Evolutionary conservation across 2,329 filamentous ascomycete genomes (phyloP).

Genomic region (Paecilomyces fulvus): DNA sequence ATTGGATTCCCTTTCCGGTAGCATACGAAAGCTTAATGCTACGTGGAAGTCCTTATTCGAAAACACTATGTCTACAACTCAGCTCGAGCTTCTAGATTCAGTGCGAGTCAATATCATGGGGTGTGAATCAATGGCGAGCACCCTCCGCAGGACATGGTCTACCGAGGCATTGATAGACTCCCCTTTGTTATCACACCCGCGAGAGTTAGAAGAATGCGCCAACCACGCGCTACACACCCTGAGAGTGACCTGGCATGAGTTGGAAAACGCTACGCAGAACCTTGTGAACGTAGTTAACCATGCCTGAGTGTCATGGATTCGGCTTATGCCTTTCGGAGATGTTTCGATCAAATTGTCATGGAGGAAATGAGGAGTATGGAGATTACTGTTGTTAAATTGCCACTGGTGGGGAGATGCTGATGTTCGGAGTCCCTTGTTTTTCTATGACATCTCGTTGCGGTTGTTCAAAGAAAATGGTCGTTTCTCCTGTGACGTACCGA

Average conservation of each 20-base stretch:
- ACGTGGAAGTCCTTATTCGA: constrained; percentile 3
- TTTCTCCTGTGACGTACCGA: too few species aligned
- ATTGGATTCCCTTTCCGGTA: not conserved
- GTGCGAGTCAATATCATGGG: constrained; percentile 2
- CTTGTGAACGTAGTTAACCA: not conserved
- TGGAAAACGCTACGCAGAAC: not conserved
- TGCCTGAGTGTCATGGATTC: not conserved
- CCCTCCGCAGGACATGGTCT: constrained; percentile 4
- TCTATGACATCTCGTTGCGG: not conserved
- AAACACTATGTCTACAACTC: not conserved
- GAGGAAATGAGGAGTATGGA: not conserved
- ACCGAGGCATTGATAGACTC: constrained; percentile 2
- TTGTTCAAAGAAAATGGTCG: too few species aligned
- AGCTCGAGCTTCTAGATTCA: constrained; percentile 6
- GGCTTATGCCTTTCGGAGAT: not conserved
- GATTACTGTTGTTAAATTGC: not conserved
- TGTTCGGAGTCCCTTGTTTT: not conserved
- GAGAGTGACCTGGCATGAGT: constrained; percentile 1
- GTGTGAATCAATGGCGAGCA: constrained; percentile 1
- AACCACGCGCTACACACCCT: constrained; percentile 4
- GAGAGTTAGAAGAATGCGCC: constrained; percentile 1
- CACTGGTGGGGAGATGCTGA: not conserved
- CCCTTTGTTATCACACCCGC: not conserved
- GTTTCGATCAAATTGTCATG: not conserved
- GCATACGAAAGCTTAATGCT: constrained; percentile 1